Base-by-base conservation (phyloP, 441 rosid species). In the Pelargonium australe region DNA sequence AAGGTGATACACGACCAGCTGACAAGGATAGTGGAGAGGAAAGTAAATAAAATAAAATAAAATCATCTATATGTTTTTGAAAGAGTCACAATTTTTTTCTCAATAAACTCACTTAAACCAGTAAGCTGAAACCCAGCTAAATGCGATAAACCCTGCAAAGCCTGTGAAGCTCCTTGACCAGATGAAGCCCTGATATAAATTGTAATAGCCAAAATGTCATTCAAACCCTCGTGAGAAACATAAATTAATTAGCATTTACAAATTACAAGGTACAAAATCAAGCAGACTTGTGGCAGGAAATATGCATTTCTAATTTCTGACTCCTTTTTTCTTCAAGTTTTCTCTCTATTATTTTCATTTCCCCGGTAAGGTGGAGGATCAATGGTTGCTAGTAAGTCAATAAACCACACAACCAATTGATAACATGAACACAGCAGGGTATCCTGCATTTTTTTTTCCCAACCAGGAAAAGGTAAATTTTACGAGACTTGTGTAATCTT, bases 151-250 rank as follows among this genome's bases (percentile, higher is more conserved):
- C 83, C 85, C 87, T 88, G 89, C 88, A 95, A 84, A 69, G 92
- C 92, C 76, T 81, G 80, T 63, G 78, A 80, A 78, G 98, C 89
- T 71, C 89, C 91, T 80, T 81, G 82, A 70, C 96, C 98, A 64
- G 97, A 95, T 63, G 99, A 87, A 72, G 95, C 99, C 87, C 99
- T 92, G 80, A 74, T 74, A 70, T 8, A 58, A 17, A 58, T 19
- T 58, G 51, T 23, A 53, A 64, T 47, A 75, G 66, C 31, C 72
- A 69, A 68, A 72, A 66, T 69, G 49, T 62, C 65, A 23, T 53
- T 65, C 66, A 68, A 67, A 76, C 75, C 71, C 66, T 68, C 25
- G 67, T 66, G 49, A 68, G 70, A 62, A 62, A 63, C 49, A 6
- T 40, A 8, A 51, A 43, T n/a, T 51, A 58, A 40, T 60, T 51